Evolutionary conservation across 257 asterid species (phyloP).

Genomic region (Forsythia suspensa): DNA sequence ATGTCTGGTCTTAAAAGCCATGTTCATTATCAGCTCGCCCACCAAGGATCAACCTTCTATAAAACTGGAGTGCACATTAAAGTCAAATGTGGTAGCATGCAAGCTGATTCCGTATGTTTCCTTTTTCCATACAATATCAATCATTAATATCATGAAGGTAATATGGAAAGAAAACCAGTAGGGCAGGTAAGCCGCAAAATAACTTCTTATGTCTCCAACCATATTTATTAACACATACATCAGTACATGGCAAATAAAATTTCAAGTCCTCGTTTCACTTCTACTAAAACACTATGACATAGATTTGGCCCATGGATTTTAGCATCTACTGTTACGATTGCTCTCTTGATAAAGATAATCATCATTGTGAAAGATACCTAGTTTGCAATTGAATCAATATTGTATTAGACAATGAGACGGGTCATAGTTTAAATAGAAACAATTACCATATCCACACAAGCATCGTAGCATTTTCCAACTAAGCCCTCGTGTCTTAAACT

Average conservation of each 20-base stretch:
- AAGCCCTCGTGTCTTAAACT: conserved; percentile 6
- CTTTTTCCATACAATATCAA: not conserved
- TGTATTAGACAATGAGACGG: not conserved
- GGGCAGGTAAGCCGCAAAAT: not conserved
- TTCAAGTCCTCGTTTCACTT: not conserved
- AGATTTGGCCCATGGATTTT: not conserved
- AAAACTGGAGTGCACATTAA: not conserved
- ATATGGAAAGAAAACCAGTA: not conserved
- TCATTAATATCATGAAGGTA: not conserved
- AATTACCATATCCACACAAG: not conserved
- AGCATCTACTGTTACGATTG: not conserved
- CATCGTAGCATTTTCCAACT: not conserved
- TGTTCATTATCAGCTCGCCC: not conserved
- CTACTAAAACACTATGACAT: conserved; percentile 13
- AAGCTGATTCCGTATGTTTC: not conserved
- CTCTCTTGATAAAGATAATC: not conserved
- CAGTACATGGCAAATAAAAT: not conserved
- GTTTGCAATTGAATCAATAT: not conserved
- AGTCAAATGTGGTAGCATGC: not conserved
- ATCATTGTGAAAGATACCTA: not conserved
- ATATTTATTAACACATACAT: not conserved
- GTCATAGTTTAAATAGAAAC: not conserved
- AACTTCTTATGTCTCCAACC: not conserved
- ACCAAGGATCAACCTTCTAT: not conserved
- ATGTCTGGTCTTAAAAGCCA: not conserved